phyloP scores from a whole-genome alignment of 352 stramenopile genomes.

The Phytopythium cucurbitacearum region DNA sequence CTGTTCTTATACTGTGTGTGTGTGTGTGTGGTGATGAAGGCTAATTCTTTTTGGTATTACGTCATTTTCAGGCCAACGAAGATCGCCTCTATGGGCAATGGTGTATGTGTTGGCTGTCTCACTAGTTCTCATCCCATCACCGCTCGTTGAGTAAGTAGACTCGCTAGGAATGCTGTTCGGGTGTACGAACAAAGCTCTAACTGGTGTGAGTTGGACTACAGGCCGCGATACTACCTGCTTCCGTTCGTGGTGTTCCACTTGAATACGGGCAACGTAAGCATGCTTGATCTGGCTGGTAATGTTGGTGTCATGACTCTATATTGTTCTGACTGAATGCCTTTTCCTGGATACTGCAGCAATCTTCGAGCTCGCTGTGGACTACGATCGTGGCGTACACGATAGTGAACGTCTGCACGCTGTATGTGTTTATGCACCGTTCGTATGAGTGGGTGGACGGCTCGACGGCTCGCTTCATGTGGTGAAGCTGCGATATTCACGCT shows the following conservation, averaged over 20 bases:
- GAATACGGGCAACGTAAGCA: slow-evolving; percentile 60
- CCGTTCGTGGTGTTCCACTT: slow-evolving; percentile 79
- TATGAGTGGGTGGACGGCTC: slow-evolving; percentile 80
- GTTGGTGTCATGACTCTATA: slow-evolving; percentile 4
- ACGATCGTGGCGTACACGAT: slow-evolving; percentile 41
- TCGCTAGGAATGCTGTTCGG: neutral
- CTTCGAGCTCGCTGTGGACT: slow-evolving; percentile 26
- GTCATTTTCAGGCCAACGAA: slow-evolving; percentile 29
- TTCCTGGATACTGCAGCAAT: slow-evolving; percentile 44
- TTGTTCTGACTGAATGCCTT: slow-evolving; percentile 1
- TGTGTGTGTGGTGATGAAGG: neutral
- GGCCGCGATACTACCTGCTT: slow-evolving; percentile 78
- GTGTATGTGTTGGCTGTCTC: slow-evolving; percentile 67
- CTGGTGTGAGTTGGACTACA: slow-evolving; percentile 11
- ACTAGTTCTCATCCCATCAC: slow-evolving; percentile 83
- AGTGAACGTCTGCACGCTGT: slow-evolving; percentile 65
- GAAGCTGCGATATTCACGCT: slow-evolving; percentile 8
- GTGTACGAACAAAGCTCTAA: neutral
- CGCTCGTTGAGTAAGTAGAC: slow-evolving; percentile 78
- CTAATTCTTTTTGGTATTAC: neutral
- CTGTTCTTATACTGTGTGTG: neutral
- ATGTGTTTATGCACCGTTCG: slow-evolving; percentile 64
- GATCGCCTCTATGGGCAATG: slow-evolving; percentile 71
- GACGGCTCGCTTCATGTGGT: slow-evolving; percentile 87
- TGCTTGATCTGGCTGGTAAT: neutral